Percentiles rank a stretch among this genome's conserved stretches.
Evolutionary conservation across 2,329 filamentous ascomycete genomes (phyloP).

Genomic region (Talaromyces sp.): DNA sequence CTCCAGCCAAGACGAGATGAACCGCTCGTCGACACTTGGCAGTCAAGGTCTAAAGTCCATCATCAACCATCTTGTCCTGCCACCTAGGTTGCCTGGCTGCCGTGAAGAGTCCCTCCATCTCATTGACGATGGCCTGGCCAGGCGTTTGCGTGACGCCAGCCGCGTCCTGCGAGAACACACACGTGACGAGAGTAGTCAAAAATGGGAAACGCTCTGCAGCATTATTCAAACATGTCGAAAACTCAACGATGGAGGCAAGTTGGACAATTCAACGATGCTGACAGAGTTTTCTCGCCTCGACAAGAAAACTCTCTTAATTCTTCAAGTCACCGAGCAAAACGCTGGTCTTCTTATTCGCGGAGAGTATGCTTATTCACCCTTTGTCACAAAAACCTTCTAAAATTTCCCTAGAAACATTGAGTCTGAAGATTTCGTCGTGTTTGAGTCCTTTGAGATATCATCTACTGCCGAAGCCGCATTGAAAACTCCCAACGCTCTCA

Average conservation of each 20-base stretch:
- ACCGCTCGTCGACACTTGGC: background rate
- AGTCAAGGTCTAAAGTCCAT: constrained; percentile 16
- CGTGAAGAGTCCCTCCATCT: constrained; percentile 19
- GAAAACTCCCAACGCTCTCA: constrained; percentile 46
- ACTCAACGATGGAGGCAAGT: constrained; percentile 12
- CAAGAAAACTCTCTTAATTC: constrained; percentile 31
- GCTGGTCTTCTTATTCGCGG: constrained; percentile 41
- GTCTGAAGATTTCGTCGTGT: constrained; percentile 32
- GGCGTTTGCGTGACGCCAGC: constrained; percentile 23
- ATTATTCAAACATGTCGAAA: constrained; percentile 14
- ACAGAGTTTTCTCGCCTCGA: constrained; percentile 23
- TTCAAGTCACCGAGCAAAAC: constrained; percentile 48
- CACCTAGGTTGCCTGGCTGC: constrained; percentile 32
- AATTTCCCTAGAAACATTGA: background rate
- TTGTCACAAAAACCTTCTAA: background rate
- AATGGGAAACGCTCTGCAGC: background rate
- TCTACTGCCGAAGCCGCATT: constrained; percentile 50
- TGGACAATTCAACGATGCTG: constrained; percentile 20
- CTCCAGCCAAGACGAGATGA: background rate
- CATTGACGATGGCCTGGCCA: constrained; percentile 25
- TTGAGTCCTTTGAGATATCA: constrained; percentile 60
- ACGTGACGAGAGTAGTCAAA: constrained; percentile 8
- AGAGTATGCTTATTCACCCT: constrained; percentile 6
- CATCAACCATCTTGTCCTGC: constrained; percentile 34
- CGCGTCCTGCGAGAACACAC: constrained; percentile 15